Conservation (phyloP, 2,329 filamentous ascomycete genomes). For the Botrytis medusae region DNA sequence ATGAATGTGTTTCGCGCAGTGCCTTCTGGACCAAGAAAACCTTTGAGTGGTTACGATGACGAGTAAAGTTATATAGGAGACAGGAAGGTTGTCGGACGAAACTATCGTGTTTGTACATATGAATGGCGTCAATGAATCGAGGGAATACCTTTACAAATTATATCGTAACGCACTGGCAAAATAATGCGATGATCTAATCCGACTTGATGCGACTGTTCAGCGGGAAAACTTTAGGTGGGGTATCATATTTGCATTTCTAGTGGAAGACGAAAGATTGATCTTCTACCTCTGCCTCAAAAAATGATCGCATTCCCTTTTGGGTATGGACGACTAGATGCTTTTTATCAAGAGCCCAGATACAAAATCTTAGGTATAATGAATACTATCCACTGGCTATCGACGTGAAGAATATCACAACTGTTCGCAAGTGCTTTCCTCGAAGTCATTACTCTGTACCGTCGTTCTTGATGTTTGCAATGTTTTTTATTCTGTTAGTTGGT, state of each 20-base stretch:
- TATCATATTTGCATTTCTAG: background rate
- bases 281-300: background rate
- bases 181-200: background rate
- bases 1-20: slow-evolving; percentile 44
- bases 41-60: slow-evolving; percentile 61
- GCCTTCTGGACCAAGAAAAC: slow-evolving; percentile 58
- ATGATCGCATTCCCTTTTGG: background rate
- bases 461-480: background rate
- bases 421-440: slow-evolving; percentile 2
- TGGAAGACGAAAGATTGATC: slow-evolving; percentile 5
- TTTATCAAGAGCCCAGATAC: background rate
- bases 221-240: background rate
- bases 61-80: slow-evolving; percentile 23
- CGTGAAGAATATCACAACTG: background rate
- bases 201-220: background rate
- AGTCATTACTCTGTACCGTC: background rate
- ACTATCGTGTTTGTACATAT: slow-evolving; percentile 16
- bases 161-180: background rate
- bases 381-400: background rate
- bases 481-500: background rate
- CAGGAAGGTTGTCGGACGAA: background rate
- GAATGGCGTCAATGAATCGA: slow-evolving; percentile 19
- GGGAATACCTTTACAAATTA: slow-evolving; percentile 16
- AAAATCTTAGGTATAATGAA: background rate
- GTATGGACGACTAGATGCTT: background rate